A percentile compares a stretch with the other conserved stretches of the same genome.
Evolutionary conservation across 108 stramenopile species (phyloP).

Genomic region (Skeletonema marinoi): DNA sequence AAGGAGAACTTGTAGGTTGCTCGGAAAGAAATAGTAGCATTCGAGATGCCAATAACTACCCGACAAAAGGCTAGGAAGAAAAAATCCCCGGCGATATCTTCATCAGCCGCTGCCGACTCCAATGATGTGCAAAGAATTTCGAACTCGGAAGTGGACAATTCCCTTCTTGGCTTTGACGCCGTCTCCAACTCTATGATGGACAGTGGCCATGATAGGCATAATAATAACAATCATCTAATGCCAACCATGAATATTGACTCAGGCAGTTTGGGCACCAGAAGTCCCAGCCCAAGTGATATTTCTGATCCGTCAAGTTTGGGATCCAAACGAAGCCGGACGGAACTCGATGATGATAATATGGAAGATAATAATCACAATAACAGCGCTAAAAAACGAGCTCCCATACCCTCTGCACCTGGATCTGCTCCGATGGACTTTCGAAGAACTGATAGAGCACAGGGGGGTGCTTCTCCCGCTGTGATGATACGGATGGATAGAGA

Average conservation of each 20-base stretch:
- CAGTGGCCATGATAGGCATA: background rate
- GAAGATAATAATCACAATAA: background rate
- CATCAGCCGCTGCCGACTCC: background rate
- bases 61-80: background rate
- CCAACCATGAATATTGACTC: background rate
- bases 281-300: background rate
- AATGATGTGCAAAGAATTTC: background rate
- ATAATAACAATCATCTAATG: background rate
- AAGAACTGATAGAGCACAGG: background rate
- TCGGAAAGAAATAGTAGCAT: no score
- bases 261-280: background rate
- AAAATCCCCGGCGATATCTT: background rate
- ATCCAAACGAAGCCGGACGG: background rate
- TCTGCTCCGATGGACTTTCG: background rate
- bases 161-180: background rate
- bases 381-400: background rate
- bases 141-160: background rate
- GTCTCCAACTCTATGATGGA: background rate
- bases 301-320: background rate
- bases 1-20: no score
- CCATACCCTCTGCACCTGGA: background rate
- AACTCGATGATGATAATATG: background rate
- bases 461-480: background rate
- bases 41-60: background rate
- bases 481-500: constrained; percentile 29